Evolutionary conservation across 1,284 basidiomycete genomes (phyloP).

Genomic region (Earliella scabrosa): DNA sequence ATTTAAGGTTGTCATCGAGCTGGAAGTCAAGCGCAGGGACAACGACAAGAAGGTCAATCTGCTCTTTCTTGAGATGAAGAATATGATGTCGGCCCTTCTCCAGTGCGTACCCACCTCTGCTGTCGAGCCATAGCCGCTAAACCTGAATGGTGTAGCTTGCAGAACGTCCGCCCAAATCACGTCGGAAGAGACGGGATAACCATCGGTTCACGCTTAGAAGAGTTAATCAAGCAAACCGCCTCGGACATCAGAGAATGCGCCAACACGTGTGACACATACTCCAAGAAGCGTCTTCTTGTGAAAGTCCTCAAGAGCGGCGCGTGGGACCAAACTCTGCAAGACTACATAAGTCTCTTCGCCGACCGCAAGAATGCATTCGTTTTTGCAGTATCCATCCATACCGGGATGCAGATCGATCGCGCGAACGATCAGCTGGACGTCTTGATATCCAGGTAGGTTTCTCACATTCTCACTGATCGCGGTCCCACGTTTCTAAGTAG

Average conservation of each 20-base stretch:
- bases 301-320: conserved; percentile 35
- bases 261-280: conserved; percentile 36
- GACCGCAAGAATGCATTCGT: conserved; percentile 36
- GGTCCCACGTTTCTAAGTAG: no score
- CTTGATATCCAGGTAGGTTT: conserved; percentile 33
- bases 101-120: conserved; percentile 30
- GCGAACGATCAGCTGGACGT: conserved; percentile 35
- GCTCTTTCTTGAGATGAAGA: conserved; percentile 23
- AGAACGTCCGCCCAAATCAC: no score
- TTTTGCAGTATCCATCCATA: conserved; percentile 39
- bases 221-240: conserved; percentile 24
- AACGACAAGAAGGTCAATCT: conserved; percentile 46
- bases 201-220: conserved; percentile 14
- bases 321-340: conserved; percentile 17
- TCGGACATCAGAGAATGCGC: conserved; percentile 35
- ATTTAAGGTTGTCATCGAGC: conserved; percentile 44
- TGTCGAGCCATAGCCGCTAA: no score
- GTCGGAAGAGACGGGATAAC: conserved; percentile 18
- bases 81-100: conserved; percentile 46
- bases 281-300: conserved; percentile 35
- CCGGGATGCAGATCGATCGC: conserved; percentile 35
- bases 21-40: conserved; percentile 43
- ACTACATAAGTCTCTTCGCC: conserved; percentile 35
- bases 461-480: no score
- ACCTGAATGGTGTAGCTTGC: no score